Percentiles rank a stretch among this genome's conserved stretches.
Evolutionary conservation across 2,329 filamentous ascomycete species (phyloP).

Genomic region (Juglanconis sp.): DNA sequence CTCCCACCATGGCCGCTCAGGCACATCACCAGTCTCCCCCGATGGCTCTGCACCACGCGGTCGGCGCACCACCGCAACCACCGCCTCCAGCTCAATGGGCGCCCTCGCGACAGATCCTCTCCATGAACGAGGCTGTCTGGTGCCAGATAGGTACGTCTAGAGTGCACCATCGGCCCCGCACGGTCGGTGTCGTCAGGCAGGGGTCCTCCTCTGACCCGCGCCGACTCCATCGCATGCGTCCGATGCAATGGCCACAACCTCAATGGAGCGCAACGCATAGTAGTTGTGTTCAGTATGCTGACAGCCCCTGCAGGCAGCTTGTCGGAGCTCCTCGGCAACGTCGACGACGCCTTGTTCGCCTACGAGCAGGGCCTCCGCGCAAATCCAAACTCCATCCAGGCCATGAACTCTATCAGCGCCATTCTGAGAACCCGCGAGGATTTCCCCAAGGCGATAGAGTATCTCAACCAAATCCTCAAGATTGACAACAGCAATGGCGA

Average conservation of each 20-base stretch:
- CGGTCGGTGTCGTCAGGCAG: background rate
- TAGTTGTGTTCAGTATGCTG: conserved; percentile 26
- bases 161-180: conserved; percentile 4
- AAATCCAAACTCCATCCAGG: conserved; percentile 82
- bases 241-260: background rate
- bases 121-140: conserved; percentile 86
- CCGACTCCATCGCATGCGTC: background rate
- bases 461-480: conserved; percentile 85
- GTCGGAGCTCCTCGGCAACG: conserved; percentile 81
- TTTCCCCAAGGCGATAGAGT: conserved; percentile 91
- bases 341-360: conserved; percentile 83
- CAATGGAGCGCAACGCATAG: background rate
- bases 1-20: conserved; percentile 61
- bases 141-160: conserved; percentile 76
- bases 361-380: conserved; percentile 88
- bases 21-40: conserved; percentile 71
- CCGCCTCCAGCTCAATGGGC: conserved; percentile 56
- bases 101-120: conserved; percentile 70
- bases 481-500: conserved; percentile 87
- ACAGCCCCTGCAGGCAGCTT: conserved; percentile 62
- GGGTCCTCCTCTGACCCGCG: conserved; percentile 1
- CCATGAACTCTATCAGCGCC: conserved; percentile 91
- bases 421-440: conserved; percentile 90
- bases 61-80: conserved; percentile 59
- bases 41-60: conserved; percentile 59